Percentiles rank a stretch among this genome's conserved stretches.
phyloP scores from a whole-genome alignment of 345 rosid species.

The Arabidopsis thaliana region DNA sequence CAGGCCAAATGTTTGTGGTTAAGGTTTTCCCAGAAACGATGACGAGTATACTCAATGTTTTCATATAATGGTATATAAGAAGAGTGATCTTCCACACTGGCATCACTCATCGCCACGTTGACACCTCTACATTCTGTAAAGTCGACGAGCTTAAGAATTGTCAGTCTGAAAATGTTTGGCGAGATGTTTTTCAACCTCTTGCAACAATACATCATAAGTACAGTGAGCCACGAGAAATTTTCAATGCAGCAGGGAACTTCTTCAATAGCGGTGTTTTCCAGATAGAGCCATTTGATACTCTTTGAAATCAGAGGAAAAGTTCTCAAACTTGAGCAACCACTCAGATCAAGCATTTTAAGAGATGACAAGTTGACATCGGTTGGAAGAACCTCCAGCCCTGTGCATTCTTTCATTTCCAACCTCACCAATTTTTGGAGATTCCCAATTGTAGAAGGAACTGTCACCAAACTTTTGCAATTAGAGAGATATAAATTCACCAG shows the following conservation, averaged over 20 bases:
- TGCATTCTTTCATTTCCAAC: conserved; percentile 2
- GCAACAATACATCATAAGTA: not conserved
- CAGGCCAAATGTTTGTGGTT: too few relatives aligned
- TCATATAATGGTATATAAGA: not conserved
- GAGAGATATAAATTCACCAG: not conserved
- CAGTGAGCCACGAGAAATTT: not conserved
- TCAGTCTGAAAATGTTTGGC: conserved; percentile 1
- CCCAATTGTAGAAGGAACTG: not conserved
- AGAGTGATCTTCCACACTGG: not conserved
- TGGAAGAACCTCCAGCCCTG: not conserved
- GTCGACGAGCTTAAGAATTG: not conserved
- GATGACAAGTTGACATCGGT: conserved; percentile 9
- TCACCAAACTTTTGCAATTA: conserved; percentile 21
- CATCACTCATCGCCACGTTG: not conserved
- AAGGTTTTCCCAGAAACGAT: too few relatives aligned
- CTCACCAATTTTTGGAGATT: not conserved
- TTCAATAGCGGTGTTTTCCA: conserved; percentile 24
- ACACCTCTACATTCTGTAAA: not conserved
- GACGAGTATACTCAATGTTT: too few relatives aligned
- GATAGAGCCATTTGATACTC: not conserved
- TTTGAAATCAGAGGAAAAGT: conserved; percentile 21
- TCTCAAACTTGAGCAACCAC: conserved; percentile 5
- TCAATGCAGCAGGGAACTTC: conserved; percentile 29
- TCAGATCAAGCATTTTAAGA: not conserved
- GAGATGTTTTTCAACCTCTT: conserved; percentile 27